Percentiles rank a stretch among this genome's conserved stretches.
phyloP scores from a whole-genome alignment of 495 filamentous ascomycete species.

The Trichocladium uniseriatum region DNA sequence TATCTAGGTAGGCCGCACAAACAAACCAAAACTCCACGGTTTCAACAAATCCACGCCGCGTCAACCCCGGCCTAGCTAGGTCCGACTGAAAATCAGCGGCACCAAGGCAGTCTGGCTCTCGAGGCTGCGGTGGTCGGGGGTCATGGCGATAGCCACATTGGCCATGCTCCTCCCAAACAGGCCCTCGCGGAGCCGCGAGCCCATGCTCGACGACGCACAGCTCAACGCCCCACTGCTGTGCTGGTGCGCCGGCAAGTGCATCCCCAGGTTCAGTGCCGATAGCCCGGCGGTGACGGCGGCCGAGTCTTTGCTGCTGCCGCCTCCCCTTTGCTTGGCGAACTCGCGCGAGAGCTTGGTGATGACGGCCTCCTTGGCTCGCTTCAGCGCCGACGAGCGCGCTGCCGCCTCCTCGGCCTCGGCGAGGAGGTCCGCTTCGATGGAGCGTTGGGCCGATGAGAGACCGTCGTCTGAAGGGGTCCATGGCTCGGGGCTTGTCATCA shows the following conservation, averaged over 20 bases:
- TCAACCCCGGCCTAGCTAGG: background rate
- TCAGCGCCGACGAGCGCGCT: constrained; percentile 32
- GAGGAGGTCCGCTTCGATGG: constrained; percentile 31
- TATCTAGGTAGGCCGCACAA: too few relatives aligned
- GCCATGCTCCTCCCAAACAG: constrained; percentile 33
- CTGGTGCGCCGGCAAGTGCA: background rate
- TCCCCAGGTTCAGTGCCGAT: constrained; percentile 15
- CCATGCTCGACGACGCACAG: constrained; percentile 15
- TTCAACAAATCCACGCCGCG: background rate
- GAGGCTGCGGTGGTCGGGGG: constrained; percentile 29
- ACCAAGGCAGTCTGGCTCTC: constrained; percentile 34
- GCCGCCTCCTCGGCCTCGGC: constrained; percentile 35
- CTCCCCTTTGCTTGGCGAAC: constrained; percentile 22
- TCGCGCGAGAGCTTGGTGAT: constrained; percentile 37
- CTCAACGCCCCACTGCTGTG: background rate
- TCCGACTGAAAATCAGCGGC: constrained; percentile 44
- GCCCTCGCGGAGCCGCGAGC: constrained; percentile 31
- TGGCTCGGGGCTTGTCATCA: constrained; percentile 3
- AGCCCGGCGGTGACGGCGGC: constrained; percentile 20
- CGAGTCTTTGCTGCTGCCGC: constrained; percentile 17
- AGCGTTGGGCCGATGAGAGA: constrained; percentile 35
- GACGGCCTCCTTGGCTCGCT: constrained; percentile 37
- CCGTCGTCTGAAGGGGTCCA: constrained; percentile 19
- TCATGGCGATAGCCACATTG: constrained; percentile 10
- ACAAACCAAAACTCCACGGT: background rate